phyloP scores from a whole-genome alignment of 2,329 filamentous ascomycete species.

The Ampelomyces quisqualis region DNA sequence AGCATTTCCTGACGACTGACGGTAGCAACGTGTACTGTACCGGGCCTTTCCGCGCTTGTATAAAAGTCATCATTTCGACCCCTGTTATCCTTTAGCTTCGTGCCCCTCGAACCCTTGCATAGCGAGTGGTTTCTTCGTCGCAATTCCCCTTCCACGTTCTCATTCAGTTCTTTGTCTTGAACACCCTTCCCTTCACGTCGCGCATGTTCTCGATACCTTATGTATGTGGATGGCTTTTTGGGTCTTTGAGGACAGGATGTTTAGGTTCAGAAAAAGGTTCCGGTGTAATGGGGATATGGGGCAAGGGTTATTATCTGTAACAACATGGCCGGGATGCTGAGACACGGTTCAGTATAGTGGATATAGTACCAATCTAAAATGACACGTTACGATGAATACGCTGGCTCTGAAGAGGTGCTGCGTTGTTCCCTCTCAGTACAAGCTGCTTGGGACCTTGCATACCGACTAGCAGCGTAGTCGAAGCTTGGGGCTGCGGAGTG shows the following conservation, averaged over 20 bases:
- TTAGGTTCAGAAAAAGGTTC: constrained; percentile 14
- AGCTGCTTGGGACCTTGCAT: not conserved
- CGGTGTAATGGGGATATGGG: constrained; percentile 27
- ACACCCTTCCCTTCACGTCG: constrained; percentile 27
- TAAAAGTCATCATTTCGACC: constrained; percentile 42
- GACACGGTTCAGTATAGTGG: constrained; percentile 12
- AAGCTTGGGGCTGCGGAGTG: constrained; percentile 7
- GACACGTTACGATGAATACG: constrained; percentile 9
- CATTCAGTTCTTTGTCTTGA: constrained; percentile 24
- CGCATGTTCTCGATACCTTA: constrained; percentile 28
- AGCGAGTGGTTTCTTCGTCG: constrained; percentile 41
- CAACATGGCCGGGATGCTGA: constrained; percentile 16
- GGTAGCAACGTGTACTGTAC: constrained; percentile 43
- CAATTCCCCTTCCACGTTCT: constrained; percentile 32
- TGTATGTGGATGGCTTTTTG: constrained; percentile 33
- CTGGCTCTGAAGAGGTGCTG: not conserved
- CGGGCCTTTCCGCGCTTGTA: constrained; percentile 39
- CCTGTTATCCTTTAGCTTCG: constrained; percentile 28
- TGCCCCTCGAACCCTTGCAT: constrained; percentile 44
- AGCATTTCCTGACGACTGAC: constrained; percentile 39
- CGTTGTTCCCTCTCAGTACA: not conserved
- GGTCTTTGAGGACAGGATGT: constrained; percentile 17
- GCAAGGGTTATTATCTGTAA: constrained; percentile 14
- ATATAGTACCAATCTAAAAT: constrained; percentile 12
- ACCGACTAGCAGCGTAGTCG: not conserved